Evolutionary conservation across 306 rosid species (phyloP), one percentile per base, ranked within the genome.

Genomic region (Trifolium subterraneum): DNA sequence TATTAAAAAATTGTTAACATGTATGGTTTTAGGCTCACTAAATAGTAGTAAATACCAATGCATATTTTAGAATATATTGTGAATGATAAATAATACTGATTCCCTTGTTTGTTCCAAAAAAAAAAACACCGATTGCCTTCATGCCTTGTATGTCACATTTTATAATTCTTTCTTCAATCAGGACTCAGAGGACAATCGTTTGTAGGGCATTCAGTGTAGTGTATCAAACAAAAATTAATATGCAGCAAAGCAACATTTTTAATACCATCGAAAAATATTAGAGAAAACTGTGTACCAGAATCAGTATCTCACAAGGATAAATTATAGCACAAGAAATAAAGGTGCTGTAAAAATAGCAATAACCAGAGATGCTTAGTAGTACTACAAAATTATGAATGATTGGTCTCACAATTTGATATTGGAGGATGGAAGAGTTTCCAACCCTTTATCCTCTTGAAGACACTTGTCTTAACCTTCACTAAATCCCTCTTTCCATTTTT

Each of bases 81-180:
- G 29, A 27, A 27, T 27, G n/a, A n/a, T n/a, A n/a, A 3, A 27
- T 27, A 27, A 27, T 4, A 27, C 4, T 27, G 29, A 27, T 27
- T 27, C 4, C 29, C 29, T 3, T 27, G 29, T 27, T 27, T 27
- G 29, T 27, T 27, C 29, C 29, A 27, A 27, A 27, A 27, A 25
- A 27, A 23, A 23, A 27, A 27, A 27, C 29, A 27, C 29, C 3
- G 29, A 27, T 13, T n/a, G n/a, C n/a, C n/a, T n/a, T n/a, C n/a
- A n/a, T 50, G 62, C 47, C 67, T 48, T 59, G 29, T 27, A 20
- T 71, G 33, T 52, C n/a, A 13, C 48, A 36, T 59, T 65, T 64
- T 60, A 39, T 19, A 13, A 36, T 15, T 71, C 44, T 20, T 15
- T 65, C 36, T n/a, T 74, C 47, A 36, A 64, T 75, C 12, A 38